Evolutionary conservation across 805 yeast genomes (phyloP), one percentile per base, ranked within the genome.

Genomic region (Yarrowia phangngaensis): DNA sequence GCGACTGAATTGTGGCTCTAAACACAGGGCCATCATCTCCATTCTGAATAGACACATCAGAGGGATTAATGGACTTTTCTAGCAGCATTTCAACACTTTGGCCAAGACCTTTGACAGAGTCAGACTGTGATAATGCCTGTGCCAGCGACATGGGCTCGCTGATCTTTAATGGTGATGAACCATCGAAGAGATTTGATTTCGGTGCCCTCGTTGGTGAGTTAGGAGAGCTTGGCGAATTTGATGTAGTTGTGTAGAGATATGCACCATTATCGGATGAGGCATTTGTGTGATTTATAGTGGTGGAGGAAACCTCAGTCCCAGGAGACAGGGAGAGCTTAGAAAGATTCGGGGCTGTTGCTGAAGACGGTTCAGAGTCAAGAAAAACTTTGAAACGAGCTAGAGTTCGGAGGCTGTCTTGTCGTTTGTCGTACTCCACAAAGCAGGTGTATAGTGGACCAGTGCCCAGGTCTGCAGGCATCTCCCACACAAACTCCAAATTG

Each of bases 11-110:
- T 4, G 71, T 63, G 15, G 71, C 69, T 14, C 74, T 59, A 55
- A 70, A 70, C 16, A 67, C 59, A 3, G 74, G 74, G 6, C 74
- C 73, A 41, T 70, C 74, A 46, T 69, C 73, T 7, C 45, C 45
- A 6, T 29, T 41, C 15, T 41, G 48, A 8, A 29, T 17, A 5
- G 48, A 35, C 17, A 38, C 45, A 15, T 41, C 48, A 2, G 29
- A 15, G 12, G 48, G 48, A 3, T n/a, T 8, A n/a, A 41, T 15
- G 3, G 16, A 14, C 8, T 20, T 19, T 15, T 41, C 48, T 35
- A 68, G 66, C 49, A 64, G 67, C n/a, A 62, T 55, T 8, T 49
- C 51, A 22, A 58, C 58, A 19, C 58, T 60, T 6, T 55, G 57
- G 13, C 55, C 56, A 6, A 66, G 67, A 7, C 66, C 50, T 4